A percentile compares a stretch with the other conserved stretches of the same genome.
These are phyloP conservation scores for Wallacemonas collosoma DNA, from an alignment of 208 protist species.

Conservation along the genomic window DNA sequence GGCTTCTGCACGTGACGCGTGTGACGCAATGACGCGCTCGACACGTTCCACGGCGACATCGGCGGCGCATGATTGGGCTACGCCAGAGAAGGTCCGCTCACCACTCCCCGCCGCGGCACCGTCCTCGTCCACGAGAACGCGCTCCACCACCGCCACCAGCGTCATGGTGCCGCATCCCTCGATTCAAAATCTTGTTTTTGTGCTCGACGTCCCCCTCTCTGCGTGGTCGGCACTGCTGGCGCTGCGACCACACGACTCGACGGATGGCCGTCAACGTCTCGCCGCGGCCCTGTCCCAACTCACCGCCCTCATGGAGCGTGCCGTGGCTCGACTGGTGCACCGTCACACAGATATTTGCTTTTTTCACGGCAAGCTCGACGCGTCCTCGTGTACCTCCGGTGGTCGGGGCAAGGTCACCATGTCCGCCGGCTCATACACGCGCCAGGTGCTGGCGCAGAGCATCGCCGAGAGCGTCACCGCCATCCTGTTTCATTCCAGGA, in stretches of 20 bases:
- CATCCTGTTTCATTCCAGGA: slow-evolving; percentile 54
- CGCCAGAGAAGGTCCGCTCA: too few relatives aligned
- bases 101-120: too few relatives aligned
- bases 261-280: neutral
- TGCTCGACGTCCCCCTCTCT: slow-evolving; percentile 33
- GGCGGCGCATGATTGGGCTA: too few relatives aligned
- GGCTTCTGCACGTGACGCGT: too few relatives aligned
- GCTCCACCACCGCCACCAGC: neutral
- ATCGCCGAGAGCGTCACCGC: slow-evolving; percentile 65
- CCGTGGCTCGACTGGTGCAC: slow-evolving; percentile 42
- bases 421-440: slow-evolving; percentile 1
- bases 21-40: too few relatives aligned
- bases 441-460: slow-evolving; percentile 37
- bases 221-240: slow-evolving; percentile 1
- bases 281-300: slow-evolving; percentile 29
- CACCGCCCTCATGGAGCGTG: slow-evolving; percentile 30
- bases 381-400: too few relatives aligned
- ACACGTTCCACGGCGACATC: too few relatives aligned
- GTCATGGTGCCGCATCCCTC: neutral
- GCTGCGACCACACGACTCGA: neutral
- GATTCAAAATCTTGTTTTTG: slow-evolving; percentile 32
- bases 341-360: slow-evolving; percentile 56
- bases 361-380: slow-evolving; percentile 5
- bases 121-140: too few relatives aligned
- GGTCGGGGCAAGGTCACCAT: too few relatives aligned